These are phyloP conservation scores for Colletotrichum paranaense DNA, from an alignment of 2,329 filamentous ascomycete genomes.

Conservation along the genomic window DNA sequence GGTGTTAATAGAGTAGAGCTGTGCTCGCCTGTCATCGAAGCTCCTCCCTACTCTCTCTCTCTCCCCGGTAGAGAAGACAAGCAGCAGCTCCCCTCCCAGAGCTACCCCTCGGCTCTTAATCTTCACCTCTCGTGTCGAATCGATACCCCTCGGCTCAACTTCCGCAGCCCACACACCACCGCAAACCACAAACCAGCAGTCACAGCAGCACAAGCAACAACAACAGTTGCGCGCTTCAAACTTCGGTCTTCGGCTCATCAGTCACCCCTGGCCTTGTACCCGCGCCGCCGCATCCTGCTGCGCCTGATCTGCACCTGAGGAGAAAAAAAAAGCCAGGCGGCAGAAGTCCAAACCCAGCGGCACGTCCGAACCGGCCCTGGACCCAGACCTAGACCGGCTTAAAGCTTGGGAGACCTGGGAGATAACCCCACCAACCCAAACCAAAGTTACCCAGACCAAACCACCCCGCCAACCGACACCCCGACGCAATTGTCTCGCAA, in stretches of 20 bases:
- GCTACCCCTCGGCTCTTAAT: slow-evolving; percentile 16
- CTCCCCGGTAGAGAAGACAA: slow-evolving; percentile 13
- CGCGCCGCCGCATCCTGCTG: slow-evolving; percentile 27
- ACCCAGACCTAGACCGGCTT: not conserved
- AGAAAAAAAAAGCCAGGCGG: slow-evolving; percentile 20
- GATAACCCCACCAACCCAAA: slow-evolving; percentile 27
- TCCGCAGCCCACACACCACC: slow-evolving; percentile 22
- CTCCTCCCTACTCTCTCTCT: not conserved
- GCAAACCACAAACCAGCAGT: not conserved
- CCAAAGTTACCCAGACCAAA: slow-evolving; percentile 13
- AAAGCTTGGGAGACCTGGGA: slow-evolving; percentile 33
- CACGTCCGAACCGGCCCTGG: slow-evolving; percentile 24
- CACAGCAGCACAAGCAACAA: not conserved
- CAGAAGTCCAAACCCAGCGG: slow-evolving; percentile 26
- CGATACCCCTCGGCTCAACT: not conserved
- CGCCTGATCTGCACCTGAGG: slow-evolving; percentile 29
- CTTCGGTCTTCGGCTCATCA: slow-evolving; percentile 33
- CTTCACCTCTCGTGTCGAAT: slow-evolving; percentile 3
- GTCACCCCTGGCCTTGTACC: slow-evolving; percentile 23
- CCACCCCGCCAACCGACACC: slow-evolving; percentile 34
- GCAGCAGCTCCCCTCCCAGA: not conserved
- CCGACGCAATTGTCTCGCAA: slow-evolving; percentile 34
- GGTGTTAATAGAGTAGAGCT: slow-evolving; percentile 28
- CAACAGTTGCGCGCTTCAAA: not conserved
- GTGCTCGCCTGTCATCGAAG: slow-evolving; percentile 29